These are phyloP conservation scores for Apiospora malaysiana DNA, from an alignment of 2,329 filamentous ascomycete species.

Conservation along the genomic window DNA sequence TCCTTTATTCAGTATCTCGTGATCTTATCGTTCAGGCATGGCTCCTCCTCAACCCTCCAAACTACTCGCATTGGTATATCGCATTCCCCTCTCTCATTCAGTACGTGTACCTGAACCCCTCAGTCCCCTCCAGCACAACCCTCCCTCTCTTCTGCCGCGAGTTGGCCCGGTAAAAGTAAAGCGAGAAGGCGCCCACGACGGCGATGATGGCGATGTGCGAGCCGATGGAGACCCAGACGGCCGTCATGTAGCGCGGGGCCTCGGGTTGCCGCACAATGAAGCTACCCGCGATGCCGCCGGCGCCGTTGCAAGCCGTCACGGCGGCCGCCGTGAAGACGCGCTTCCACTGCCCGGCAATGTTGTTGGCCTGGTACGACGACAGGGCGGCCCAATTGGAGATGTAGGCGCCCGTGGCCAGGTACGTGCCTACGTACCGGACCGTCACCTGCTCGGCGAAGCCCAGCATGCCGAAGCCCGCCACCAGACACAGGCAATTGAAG, in stretches of 20 bases:
- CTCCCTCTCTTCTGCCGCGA: slow-evolving; percentile 51
- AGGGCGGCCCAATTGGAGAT: slow-evolving; percentile 73
- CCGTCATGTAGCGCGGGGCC: slow-evolving; percentile 67
- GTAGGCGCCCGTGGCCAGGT: slow-evolving; percentile 71
- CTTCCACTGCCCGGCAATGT: slow-evolving; percentile 69
- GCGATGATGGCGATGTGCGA: slow-evolving; percentile 64
- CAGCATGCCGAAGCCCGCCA: slow-evolving; percentile 69
- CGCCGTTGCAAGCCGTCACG: slow-evolving; percentile 65
- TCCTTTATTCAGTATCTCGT: not conserved
- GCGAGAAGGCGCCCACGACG: slow-evolving; percentile 56
- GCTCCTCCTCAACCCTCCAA: not conserved
- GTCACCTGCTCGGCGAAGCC: slow-evolving; percentile 65
- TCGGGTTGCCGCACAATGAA: slow-evolving; percentile 68
- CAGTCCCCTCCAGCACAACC: slow-evolving; percentile 54
- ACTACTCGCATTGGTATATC: too few species aligned
- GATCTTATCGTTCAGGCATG: not conserved
- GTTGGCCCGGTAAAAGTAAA: slow-evolving; percentile 61
- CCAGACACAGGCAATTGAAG: slow-evolving; percentile 68
- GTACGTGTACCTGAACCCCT: slow-evolving; percentile 39
- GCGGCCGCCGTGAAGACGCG: slow-evolving; percentile 65
- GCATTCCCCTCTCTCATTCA: not conserved
- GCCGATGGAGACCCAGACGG: slow-evolving; percentile 72
- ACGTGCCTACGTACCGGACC: slow-evolving; percentile 69
- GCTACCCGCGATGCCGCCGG: slow-evolving; percentile 68
- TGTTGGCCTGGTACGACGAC: slow-evolving; percentile 68